Percentiles rank a stretch among this genome's conserved stretches.
Evolutionary conservation across 1,284 basidiomycete genomes (phyloP).

Genomic region (Cryptococcus maquisensis): DNA sequence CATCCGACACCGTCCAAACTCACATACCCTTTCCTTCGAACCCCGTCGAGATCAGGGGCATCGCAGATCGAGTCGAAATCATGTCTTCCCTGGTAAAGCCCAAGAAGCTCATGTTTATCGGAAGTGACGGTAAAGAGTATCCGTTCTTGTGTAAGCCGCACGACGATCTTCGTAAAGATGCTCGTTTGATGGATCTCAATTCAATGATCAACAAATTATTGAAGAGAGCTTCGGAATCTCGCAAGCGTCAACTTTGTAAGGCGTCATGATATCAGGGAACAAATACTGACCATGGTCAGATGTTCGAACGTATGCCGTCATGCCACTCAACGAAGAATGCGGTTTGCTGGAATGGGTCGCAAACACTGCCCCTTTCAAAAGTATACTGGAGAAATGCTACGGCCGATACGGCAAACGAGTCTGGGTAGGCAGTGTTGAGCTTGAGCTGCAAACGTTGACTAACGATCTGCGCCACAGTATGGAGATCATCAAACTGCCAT

Average conservation of each 20-base stretch:
- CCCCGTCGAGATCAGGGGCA: slow-evolving; percentile 73
- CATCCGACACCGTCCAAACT: slow-evolving; percentile 57
- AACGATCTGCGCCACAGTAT: not conserved
- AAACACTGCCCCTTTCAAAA: slow-evolving; percentile 81
- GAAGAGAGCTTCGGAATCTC: slow-evolving; percentile 88
- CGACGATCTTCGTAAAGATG: slow-evolving; percentile 96
- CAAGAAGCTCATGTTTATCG: slow-evolving; percentile 81
- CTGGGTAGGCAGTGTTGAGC: slow-evolving; percentile 57
- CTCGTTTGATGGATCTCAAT: slow-evolving; percentile 96
- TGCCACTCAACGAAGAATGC: slow-evolving; percentile 94
- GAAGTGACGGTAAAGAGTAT: slow-evolving; percentile 78
- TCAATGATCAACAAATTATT: slow-evolving; percentile 97
- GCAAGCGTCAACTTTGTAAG: slow-evolving; percentile 79
- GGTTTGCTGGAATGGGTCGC: slow-evolving; percentile 99
- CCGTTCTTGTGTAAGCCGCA: slow-evolving; percentile 96
- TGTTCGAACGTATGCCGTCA: slow-evolving; percentile 92
- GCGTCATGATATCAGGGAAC: too few species aligned
- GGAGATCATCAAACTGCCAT: not conserved
- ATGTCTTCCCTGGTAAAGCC: slow-evolving; percentile 93
- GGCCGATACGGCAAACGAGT: slow-evolving; percentile 57
- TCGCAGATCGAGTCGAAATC: slow-evolving; percentile 84
- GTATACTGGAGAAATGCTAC: slow-evolving; percentile 73
- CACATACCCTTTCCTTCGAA: slow-evolving; percentile 80
- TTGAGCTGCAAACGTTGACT: too few species aligned
- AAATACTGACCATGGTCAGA: slow-evolving; percentile 53